Evolutionary conservation across 345 rosid species (phyloP), one percentile per base, ranked within the genome.

Genomic region (Melastoma malabathricum): DNA sequence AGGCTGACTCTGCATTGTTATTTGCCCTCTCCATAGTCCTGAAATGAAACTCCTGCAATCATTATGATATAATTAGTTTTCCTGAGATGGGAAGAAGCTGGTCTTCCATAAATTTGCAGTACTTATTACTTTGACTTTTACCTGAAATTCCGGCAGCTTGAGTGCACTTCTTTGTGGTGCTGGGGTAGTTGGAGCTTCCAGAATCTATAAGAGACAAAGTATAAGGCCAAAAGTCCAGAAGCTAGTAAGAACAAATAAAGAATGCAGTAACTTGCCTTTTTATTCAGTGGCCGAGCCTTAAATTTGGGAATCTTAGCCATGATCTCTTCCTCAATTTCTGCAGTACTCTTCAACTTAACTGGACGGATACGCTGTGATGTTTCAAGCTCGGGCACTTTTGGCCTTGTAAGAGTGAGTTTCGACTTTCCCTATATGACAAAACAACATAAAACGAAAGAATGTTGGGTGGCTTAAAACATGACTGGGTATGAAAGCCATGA

Each of bases 261-360:
- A 29, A 29, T 29, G n/a, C n/a, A 31, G 29, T 55, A 50, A 50
- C 10, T 48, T 57, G 85, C 98, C 95, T 84, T 92, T 74, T 82
- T 92, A 79, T 92, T 92, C 43, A 92, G 38, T 14, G 90, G 94
- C 59, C 94, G 78, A 62, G 99, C 99, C 77, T 84, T 92, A 66
- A 92, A 92, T 68, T 92, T 92, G 0, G 97, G 97, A 65, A 88
- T 77, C 68, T 87, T 84, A 44, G 95, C 83, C 89, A 92, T 71
- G 89, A 92, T 79, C 78, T 92, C 98, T 73, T 88, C 99, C 69
- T 92, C 99, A 55, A 93, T 75, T 67, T 93, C 99, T 1, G 84
- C 82, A n/a, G 83, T 69, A 61, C 99, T 88, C 78, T 85, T 93
- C 56, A 83, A 62, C 68, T 48, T 79, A 46, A 83, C 82, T 12